Conservation (phyloP, 179 eudicot species). For the Sideroxylon spinosum region DNA sequence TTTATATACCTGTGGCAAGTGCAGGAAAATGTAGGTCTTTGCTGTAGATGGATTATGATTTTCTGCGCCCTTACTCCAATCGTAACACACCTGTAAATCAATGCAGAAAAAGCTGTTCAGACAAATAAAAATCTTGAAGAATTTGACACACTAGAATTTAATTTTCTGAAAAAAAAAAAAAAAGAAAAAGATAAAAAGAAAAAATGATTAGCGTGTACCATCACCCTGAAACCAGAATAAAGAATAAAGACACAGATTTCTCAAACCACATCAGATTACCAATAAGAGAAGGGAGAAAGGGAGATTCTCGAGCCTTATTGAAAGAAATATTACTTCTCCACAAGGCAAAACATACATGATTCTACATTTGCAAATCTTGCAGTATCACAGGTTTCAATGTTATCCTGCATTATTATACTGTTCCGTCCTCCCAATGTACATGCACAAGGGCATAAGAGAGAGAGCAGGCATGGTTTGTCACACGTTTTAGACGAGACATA, state of each 20-base stretch:
- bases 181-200: no score
- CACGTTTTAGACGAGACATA: constrained; percentile 23
- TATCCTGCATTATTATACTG: no score
- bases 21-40: constrained; percentile 59
- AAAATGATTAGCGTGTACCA: background rate
- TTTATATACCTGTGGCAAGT: constrained; percentile 54
- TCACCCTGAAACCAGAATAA: no score
- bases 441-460: background rate
- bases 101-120: background rate
- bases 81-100: constrained; percentile 63
- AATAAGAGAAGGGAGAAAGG: no score
- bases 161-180: background rate
- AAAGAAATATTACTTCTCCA: no score
- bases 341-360: no score
- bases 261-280: no score
- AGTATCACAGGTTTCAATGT: no score
- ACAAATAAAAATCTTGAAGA: background rate
- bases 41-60: constrained; percentile 82
- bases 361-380: no score
- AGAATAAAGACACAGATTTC: no score
- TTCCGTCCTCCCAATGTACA: background rate
- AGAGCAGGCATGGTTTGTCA: background rate
- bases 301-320: no score
- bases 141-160: background rate
- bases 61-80: constrained; percentile 96